phyloP scores from a whole-genome alignment of 2,329 filamentous ascomycete species.

The Elsinoe ampelina region DNA sequence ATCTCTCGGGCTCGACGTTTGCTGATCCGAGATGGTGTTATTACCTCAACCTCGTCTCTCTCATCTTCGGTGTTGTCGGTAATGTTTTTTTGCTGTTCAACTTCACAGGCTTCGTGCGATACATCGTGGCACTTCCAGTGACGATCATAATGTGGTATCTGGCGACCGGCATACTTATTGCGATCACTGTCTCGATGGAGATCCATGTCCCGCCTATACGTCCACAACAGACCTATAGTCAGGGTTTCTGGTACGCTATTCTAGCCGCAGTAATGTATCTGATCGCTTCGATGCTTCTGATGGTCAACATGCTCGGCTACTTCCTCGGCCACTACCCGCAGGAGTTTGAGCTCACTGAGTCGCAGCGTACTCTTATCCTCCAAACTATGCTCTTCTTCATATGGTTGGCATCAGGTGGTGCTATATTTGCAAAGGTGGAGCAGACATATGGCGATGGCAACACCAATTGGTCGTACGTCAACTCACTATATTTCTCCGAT shows the following conservation, averaged over 20 bases:
- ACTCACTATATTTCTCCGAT: slow-evolving; percentile 60
- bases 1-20: slow-evolving; percentile 48
- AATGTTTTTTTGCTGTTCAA: slow-evolving; percentile 80
- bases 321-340: slow-evolving; percentile 64
- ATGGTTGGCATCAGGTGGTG: slow-evolving; percentile 69
- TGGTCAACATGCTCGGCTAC: slow-evolving; percentile 72
- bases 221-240: slow-evolving; percentile 53
- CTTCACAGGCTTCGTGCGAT: slow-evolving; percentile 71
- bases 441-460: slow-evolving; percentile 25
- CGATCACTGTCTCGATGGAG: slow-evolving; percentile 57
- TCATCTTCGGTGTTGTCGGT: slow-evolving; percentile 64
- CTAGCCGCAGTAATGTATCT: slow-evolving; percentile 74
- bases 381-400: slow-evolving; percentile 80
- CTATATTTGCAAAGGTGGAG: slow-evolving; percentile 64
- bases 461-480: slow-evolving; percentile 59
- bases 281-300: slow-evolving; percentile 64
- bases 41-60: slow-evolving; percentile 65
- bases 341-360: slow-evolving; percentile 67
- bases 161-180: slow-evolving; percentile 52
- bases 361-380: slow-evolving; percentile 78
- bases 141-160: slow-evolving; percentile 74
- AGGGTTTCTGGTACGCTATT: slow-evolving; percentile 80
- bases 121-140: slow-evolving; percentile 70
- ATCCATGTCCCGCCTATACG: slow-evolving; percentile 45
- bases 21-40: slow-evolving; percentile 64